These are phyloP conservation scores for Apiospora marii DNA, from an alignment of 2,329 filamentous ascomycete genomes.

Conservation along the genomic window DNA sequence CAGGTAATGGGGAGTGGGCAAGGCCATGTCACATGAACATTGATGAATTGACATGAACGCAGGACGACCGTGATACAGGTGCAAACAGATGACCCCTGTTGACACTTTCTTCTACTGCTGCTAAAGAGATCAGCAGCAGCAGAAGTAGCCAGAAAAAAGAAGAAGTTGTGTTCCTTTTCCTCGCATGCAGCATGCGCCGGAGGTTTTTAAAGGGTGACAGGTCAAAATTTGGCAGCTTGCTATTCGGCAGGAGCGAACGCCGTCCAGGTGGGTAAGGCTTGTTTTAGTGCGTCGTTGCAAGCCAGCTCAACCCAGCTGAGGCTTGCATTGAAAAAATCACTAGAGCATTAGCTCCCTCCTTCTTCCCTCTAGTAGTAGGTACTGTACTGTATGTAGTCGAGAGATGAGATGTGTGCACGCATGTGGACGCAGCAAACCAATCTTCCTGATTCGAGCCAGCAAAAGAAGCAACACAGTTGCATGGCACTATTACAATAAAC, in stretches of 20 bases:
- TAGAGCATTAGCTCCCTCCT: not conserved
- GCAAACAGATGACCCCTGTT: constrained; percentile 10
- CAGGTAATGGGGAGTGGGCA: not conserved
- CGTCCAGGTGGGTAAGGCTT: constrained; percentile 19
- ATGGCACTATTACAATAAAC: not conserved
- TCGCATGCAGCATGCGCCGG: not conserved
- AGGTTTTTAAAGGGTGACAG: constrained; percentile 6
- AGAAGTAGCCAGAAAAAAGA: not conserved
- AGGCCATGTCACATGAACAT: not conserved
- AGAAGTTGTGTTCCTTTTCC: not conserved
- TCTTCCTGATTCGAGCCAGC: not conserved
- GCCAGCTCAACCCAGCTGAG: constrained; percentile 14
- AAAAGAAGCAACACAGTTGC: not conserved
- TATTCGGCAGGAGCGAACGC: constrained; percentile 14
- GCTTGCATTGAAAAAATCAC: not conserved
- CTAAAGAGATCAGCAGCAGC: not conserved
- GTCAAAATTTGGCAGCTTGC: constrained; percentile 1
- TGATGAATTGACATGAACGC: not conserved
- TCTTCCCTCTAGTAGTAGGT: no score
- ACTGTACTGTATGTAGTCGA: no score
- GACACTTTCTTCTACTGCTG: not conserved
- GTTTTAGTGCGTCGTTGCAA: not conserved
- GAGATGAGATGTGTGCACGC: not conserved
- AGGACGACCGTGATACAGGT: not conserved
- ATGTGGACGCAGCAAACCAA: not conserved